Percentiles rank a stretch among this genome's conserved stretches.
phyloP scores from a whole-genome alignment of 345 rosid genomes.

The Pseudoturritis turrita region DNA sequence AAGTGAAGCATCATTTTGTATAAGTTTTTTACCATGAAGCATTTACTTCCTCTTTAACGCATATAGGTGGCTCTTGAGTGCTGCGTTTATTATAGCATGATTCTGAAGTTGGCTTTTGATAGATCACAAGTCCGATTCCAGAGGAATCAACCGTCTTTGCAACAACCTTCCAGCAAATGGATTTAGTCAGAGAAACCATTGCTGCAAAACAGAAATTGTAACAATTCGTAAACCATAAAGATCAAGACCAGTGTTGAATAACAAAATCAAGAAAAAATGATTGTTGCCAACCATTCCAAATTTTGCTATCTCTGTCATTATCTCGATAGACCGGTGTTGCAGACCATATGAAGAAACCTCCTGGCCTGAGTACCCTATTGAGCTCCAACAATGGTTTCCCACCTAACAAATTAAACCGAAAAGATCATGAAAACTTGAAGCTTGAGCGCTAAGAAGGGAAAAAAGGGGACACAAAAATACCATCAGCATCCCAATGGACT shows the following conservation, averaged over 20 bases:
- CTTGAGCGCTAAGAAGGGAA: not conserved
- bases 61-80: slow-evolving; percentile 56
- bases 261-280: slow-evolving; percentile 4
- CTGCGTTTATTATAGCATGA: slow-evolving; percentile 62
- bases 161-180: slow-evolving; percentile 83
- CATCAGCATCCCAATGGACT: slow-evolving; percentile 96
- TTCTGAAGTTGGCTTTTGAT: slow-evolving; percentile 66
- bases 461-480: slow-evolving; percentile 19
- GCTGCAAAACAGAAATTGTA: slow-evolving; percentile 44
- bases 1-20: not conserved
- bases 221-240: not conserved
- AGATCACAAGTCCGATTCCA: slow-evolving; percentile 80
- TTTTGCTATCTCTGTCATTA: slow-evolving; percentile 53
- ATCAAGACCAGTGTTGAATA: not conserved
- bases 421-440: slow-evolving; percentile 3
- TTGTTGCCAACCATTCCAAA: slow-evolving; percentile 57
- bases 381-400: slow-evolving; percentile 93
- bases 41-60: slow-evolving; percentile 42
- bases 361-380: slow-evolving; percentile 88
- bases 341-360: slow-evolving; percentile 94
- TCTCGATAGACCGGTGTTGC: slow-evolving; percentile 86
- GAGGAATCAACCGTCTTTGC: slow-evolving; percentile 55
- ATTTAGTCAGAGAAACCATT: slow-evolving; percentile 61
- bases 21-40: slow-evolving; percentile 53
- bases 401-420: slow-evolving; percentile 37